Evolutionary conservation across 2,329 filamentous ascomycete species (phyloP).

Genomic region (Tolypocladium ovalisporum): DNA sequence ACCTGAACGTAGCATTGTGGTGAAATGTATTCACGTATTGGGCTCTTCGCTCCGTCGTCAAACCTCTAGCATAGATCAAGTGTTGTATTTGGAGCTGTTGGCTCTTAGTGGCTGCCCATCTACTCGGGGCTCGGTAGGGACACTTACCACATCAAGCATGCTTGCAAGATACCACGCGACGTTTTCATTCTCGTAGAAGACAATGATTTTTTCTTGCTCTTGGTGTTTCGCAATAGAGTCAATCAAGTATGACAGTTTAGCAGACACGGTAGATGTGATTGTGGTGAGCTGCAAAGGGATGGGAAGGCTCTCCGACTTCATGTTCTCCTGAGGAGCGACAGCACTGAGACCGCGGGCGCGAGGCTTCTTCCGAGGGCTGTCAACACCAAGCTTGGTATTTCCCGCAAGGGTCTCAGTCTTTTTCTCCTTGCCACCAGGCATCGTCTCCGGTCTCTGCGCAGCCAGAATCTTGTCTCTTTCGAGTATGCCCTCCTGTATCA

Average conservation of each 20-base stretch:
- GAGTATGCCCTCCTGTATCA: conserved; percentile 26
- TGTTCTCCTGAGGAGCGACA: conserved; percentile 8
- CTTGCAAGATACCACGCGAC: conserved; percentile 78
- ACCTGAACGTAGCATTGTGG: conserved; percentile 50
- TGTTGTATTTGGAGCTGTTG: conserved; percentile 43
- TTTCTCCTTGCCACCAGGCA: conserved; percentile 4
- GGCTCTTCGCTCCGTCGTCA: conserved; percentile 51
- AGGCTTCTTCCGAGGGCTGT: conserved; percentile 18
- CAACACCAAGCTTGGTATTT: conserved; percentile 31
- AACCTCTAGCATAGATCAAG: conserved; percentile 56
- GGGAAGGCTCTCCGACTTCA: conserved; percentile 13
- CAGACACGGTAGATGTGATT: conserved; percentile 70
- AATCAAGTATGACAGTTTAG: conserved; percentile 79
- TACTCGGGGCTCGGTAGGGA: not conserved
- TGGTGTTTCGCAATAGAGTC: conserved; percentile 61
- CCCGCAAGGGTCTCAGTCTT: conserved; percentile 22
- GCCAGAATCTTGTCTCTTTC: conserved; percentile 22
- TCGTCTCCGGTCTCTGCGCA: conserved; percentile 5
- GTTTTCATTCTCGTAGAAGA: conserved; percentile 88
- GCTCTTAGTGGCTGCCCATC: conserved; percentile 2
- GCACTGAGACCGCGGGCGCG: conserved; percentile 18
- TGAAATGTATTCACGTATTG: conserved; percentile 76
- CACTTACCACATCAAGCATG: conserved; percentile 58
- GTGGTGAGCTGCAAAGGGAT: conserved; percentile 46
- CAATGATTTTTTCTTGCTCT: conserved; percentile 68